Evolutionary conservation across 1,284 basidiomycete species (phyloP), one percentile per base, ranked within the genome.

Genomic region (Boletus semigastroideus): DNA sequence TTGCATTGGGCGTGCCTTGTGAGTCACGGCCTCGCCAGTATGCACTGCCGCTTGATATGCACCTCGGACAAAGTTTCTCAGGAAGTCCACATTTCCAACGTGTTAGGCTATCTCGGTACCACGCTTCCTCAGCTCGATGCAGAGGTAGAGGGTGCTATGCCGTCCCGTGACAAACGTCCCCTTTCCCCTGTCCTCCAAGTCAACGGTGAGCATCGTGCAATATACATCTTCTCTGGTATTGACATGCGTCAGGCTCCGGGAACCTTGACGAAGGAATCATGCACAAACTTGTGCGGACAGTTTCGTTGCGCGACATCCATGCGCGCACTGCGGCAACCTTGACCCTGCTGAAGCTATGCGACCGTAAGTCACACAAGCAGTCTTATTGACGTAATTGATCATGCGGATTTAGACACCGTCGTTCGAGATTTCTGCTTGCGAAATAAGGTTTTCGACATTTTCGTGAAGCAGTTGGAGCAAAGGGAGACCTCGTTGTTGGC

Each of bases 101-200:
- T 52, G 9, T 19, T 56, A 27, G 36, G 42, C 3, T 53, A 57
- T 14, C 49, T 58, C 31, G 7, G 11, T 19, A 16, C 14, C 25
- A 43, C 17, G 4, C 53, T 58, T 9, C 54, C 57, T 41, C 48
- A 16, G n/a, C 33, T 56, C 7, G 49, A 58, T 17, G 57, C 28
- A 16, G 57, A 58, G 7, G 36, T n/a, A 25, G 48, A 28, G 19
- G 14, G 11, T 6, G 19, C n/a, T 31, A 12, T 12, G 4, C 11
- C 30, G 5, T 13, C 30, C 13, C 10, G 5, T 12, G 30, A 31
- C 30, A 31, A 10, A 12, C 2, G 11, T 31, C 4, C 10, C 30
- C 12, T 31, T 7, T 13, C 30, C 13, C 30, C 10, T 31, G 30
- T 31, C 4, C 30, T 31, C 11, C 30, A 13, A 13, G 30, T 31